These are phyloP conservation scores for Cardamine resedifolia DNA, from an alignment of 345 rosid genomes.

Conservation along the genomic window DNA sequence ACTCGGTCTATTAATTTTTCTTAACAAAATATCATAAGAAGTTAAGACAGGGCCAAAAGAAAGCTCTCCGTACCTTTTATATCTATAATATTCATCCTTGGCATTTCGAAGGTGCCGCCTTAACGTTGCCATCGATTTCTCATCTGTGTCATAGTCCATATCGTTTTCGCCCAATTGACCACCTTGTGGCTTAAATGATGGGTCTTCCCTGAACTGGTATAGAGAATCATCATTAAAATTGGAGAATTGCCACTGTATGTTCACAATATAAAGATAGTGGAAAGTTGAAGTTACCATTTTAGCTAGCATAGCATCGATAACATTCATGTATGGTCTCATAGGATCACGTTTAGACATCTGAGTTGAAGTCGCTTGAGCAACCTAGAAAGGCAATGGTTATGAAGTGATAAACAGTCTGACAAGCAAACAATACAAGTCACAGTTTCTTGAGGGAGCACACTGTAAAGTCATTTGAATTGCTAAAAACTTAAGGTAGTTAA, in stretches of 20 bases:
- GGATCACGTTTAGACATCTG: constrained; percentile 99
- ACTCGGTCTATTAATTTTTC: background rate
- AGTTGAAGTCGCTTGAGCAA: constrained; percentile 98
- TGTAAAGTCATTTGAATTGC: background rate
- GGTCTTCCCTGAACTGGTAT: constrained; percentile 76
- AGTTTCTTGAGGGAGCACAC: background rate
- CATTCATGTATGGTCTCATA: constrained; percentile 93
- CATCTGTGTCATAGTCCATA: constrained; percentile 99
- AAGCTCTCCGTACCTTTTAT: constrained; percentile 63
- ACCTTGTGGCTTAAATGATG: constrained; percentile 98
- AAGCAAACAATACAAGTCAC: background rate
- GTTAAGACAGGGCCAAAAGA: constrained; percentile 9
- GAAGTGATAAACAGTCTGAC: constrained; percentile 1
- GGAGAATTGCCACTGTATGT: background rate
- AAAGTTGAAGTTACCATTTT: constrained; percentile 62
- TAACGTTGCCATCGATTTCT: constrained; percentile 97
- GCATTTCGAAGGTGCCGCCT: constrained; percentile 95
- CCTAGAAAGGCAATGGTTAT: constrained; percentile 49
- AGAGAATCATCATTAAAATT: constrained; percentile 26
- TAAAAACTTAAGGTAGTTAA: constrained; percentile 3
- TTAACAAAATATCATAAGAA: background rate
- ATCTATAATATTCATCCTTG: constrained; percentile 89
- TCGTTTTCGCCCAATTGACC: constrained; percentile 97
- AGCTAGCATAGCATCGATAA: constrained; percentile 82
- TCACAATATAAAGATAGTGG: background rate